A percentile compares a stretch with the other conserved stretches of the same genome.
These are phyloP conservation scores for Lactarius sanguifluus DNA, from an alignment of 768 basidiomycete species.

Conservation along the genomic window DNA sequence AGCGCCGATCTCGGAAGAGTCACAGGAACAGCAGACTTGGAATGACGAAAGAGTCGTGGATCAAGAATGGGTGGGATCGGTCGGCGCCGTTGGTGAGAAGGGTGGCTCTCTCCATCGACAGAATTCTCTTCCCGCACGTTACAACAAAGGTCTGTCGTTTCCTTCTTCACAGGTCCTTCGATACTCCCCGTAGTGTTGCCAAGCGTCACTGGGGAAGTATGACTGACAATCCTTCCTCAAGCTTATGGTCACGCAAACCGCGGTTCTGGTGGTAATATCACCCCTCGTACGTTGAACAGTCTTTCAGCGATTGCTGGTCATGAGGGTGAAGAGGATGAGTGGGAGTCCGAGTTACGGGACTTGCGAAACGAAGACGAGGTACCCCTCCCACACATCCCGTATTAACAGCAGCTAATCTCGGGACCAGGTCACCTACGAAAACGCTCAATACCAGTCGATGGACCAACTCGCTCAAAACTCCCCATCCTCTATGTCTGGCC, in stretches of 20 bases:
- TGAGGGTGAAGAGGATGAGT: constrained; percentile 86
- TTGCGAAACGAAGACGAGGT: constrained; percentile 69
- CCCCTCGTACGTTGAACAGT: constrained; percentile 77
- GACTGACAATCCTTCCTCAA: constrained; percentile 15
- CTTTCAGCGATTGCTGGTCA: constrained; percentile 82
- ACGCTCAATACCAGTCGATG: constrained; percentile 47
- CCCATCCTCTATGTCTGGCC: constrained; percentile 63
- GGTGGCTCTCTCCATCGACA: constrained; percentile 30
- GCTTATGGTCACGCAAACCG: constrained; percentile 30
- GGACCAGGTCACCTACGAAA: constrained; percentile 18
- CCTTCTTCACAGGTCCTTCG: background rate
- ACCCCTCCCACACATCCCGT: constrained; percentile 28
- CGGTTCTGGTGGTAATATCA: constrained; percentile 60
- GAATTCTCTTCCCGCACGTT: constrained; percentile 28
- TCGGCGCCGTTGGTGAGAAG: constrained; percentile 29
- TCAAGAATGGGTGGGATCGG: constrained; percentile 22
- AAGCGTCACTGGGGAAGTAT: background rate
- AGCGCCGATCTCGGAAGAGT: constrained; percentile 28
- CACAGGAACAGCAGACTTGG: constrained; percentile 29
- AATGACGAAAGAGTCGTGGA: constrained; percentile 26
- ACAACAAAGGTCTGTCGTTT: constrained; percentile 27
- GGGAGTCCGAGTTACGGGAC: constrained; percentile 67
- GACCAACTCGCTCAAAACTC: constrained; percentile 49
- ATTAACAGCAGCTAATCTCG: constrained; percentile 1
- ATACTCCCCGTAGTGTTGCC: background rate